Percentiles rank a stretch among this genome's conserved stretches.
phyloP scores from a whole-genome alignment of 805 yeast genomes.

The Kazachstania bromeliacearum region DNA sequence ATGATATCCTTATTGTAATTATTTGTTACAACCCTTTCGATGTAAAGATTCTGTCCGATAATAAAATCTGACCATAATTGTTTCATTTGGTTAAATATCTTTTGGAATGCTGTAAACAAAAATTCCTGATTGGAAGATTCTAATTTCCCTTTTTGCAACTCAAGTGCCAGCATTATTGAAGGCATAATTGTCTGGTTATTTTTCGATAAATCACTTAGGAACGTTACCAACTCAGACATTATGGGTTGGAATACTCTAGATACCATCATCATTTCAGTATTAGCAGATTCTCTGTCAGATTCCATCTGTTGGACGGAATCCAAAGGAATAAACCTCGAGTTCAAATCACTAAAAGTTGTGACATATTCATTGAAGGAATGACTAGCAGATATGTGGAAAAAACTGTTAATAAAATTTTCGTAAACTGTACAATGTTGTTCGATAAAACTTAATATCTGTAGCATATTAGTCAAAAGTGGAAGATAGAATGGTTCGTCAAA shows the following conservation, averaged over 20 bases:
- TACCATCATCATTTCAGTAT: slow-evolving; percentile 38
- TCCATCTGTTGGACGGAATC: slow-evolving; percentile 33
- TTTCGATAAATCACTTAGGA: slow-evolving; percentile 30
- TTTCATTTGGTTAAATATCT: slow-evolving; percentile 42
- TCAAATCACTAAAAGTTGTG: slow-evolving; percentile 21
- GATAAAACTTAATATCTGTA: slow-evolving; percentile 11
- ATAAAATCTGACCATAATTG: slow-evolving; percentile 52
- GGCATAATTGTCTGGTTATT: slow-evolving; percentile 35
- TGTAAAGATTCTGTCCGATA: slow-evolving; percentile 40
- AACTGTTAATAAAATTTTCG: slow-evolving; percentile 38
- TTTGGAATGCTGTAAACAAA: slow-evolving; percentile 40
- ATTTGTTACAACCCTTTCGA: slow-evolving; percentile 31
- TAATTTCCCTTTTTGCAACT: slow-evolving; percentile 27
- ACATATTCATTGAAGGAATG: slow-evolving; percentile 37
- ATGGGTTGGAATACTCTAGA: slow-evolving; percentile 36
- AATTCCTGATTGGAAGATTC: slow-evolving; percentile 58
- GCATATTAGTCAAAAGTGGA: slow-evolving; percentile 6
- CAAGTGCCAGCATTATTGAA: slow-evolving; percentile 34
- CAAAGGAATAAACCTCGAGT: slow-evolving; percentile 20
- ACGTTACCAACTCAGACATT: slow-evolving; percentile 20
- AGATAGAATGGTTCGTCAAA: slow-evolving; percentile 6
- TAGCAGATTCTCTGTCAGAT: slow-evolving; percentile 40
- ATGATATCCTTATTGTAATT: slow-evolving; percentile 33
- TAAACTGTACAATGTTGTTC: slow-evolving; percentile 31
- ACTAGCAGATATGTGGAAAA: slow-evolving; percentile 38